Evolutionary conservation across 768 basidiomycete species (phyloP).

Genomic region (Lactifluus hygrophoroides): DNA sequence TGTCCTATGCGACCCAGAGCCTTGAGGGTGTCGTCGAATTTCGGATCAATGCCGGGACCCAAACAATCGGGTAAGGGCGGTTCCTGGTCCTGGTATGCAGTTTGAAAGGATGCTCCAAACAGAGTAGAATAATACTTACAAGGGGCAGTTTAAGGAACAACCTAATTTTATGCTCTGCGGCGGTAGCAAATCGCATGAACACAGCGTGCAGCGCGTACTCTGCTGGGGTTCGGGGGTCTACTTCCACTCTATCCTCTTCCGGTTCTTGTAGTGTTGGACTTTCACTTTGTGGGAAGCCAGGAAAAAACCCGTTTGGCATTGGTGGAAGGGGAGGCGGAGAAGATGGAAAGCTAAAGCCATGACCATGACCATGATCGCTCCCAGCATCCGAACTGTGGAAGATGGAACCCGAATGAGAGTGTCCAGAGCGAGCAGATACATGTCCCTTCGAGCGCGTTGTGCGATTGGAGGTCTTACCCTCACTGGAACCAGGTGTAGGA

Average conservation of each 20-base stretch:
- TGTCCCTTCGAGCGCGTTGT: slow-evolving; percentile 48
- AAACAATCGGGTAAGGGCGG: slow-evolving; percentile 57
- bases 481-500: slow-evolving; percentile 48
- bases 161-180: slow-evolving; percentile 75
- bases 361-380: slow-evolving; percentile 52
- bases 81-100: slow-evolving; percentile 50
- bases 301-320: slow-evolving; percentile 51
- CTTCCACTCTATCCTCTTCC: slow-evolving; percentile 58
- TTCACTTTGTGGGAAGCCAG: slow-evolving; percentile 34
- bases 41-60: slow-evolving; percentile 62
- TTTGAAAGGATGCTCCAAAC: background rate
- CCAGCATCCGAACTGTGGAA: slow-evolving; percentile 64
- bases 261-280: slow-evolving; percentile 37
- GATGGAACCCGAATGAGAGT: slow-evolving; percentile 69
- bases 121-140: slow-evolving; percentile 35
- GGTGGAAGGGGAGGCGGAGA: slow-evolving; percentile 77
- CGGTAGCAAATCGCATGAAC: slow-evolving; percentile 76
- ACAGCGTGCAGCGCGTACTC: slow-evolving; percentile 86
- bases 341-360: slow-evolving; percentile 30
- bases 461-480: slow-evolving; percentile 30
- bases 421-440: slow-evolving; percentile 58
- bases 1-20: slow-evolving; percentile 82
- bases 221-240: slow-evolving; percentile 73
- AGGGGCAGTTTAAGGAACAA: slow-evolving; percentile 57
- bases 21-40: slow-evolving; percentile 78